Percentiles rank a stretch among this genome's conserved stretches.
phyloP scores from a whole-genome alignment of 495 filamentous ascomycete species.

The Xeromyces bisporus region DNA sequence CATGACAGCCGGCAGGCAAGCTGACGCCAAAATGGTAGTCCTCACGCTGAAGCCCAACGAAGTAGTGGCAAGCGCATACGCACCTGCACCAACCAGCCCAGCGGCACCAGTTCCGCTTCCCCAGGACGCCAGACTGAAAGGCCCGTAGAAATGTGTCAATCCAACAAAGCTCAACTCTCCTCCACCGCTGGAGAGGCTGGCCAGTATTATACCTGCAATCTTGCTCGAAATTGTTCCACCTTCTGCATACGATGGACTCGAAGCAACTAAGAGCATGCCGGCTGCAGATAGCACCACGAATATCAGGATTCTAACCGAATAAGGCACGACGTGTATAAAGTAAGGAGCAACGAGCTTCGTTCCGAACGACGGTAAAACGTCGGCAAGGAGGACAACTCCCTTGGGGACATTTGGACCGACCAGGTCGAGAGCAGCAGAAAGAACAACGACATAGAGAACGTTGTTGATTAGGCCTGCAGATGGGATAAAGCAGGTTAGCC shows the following conservation, averaged over 20 bases:
- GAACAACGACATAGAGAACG: slow-evolving; percentile 92
- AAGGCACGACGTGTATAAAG: slow-evolving; percentile 78
- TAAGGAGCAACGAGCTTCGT: slow-evolving; percentile 83
- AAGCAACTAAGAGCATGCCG: slow-evolving; percentile 79
- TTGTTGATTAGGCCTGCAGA: slow-evolving; percentile 80
- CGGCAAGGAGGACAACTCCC: slow-evolving; percentile 78
- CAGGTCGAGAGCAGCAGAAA: slow-evolving; percentile 89
- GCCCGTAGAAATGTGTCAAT: slow-evolving; percentile 84
- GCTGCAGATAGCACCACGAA: slow-evolving; percentile 53
- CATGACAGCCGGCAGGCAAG: slow-evolving; percentile 69
- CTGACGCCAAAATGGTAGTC: slow-evolving; percentile 54
- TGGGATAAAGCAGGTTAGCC: not conserved
- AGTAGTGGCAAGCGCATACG: slow-evolving; percentile 76
- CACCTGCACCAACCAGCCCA: slow-evolving; percentile 68
- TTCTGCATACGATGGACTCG: slow-evolving; percentile 45
- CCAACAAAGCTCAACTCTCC: slow-evolving; percentile 84
- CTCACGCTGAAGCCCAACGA: slow-evolving; percentile 53
- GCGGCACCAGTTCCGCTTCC: slow-evolving; percentile 84
- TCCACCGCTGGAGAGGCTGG: slow-evolving; percentile 64
- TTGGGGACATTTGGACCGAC: slow-evolving; percentile 76
- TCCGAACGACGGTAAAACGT: slow-evolving; percentile 75
- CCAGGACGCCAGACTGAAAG: slow-evolving; percentile 83
- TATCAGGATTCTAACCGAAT: slow-evolving; percentile 52
- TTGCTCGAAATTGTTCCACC: slow-evolving; percentile 50
- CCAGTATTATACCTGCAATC: slow-evolving; percentile 67